Evolutionary conservation across 345 rosid genomes (phyloP), one percentile per base, ranked within the genome.

Genomic region (Trapa bicornis): DNA sequence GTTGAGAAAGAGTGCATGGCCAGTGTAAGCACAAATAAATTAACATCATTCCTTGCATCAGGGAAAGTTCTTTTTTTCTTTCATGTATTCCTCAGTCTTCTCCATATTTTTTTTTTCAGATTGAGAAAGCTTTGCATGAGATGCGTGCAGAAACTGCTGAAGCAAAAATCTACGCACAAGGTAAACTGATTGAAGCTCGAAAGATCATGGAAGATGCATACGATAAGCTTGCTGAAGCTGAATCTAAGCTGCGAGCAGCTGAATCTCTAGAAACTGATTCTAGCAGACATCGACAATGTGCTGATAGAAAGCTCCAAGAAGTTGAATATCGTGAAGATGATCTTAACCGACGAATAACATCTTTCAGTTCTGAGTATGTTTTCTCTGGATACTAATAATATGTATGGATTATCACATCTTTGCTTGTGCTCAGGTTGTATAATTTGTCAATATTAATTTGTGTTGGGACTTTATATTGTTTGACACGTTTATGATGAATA

Each of bases 141-240:
- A 89, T 94, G 80, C 96, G 97, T 73, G 84, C 90, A 60, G 96
- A 94, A 77, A 82, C 85, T 81, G 96, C 97, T 22, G 99, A 94
- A 82, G 79, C 78, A 0, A 94, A 91, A 83, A 88, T 94, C 83
- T 75, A 96, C 37, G 91, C 97, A 41, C 91, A 71, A 54, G 74
- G 75, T 70, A 85, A 75, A 79, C 69, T 86, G 73, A 81, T 86
- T 70, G 97, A 89, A 79, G 96, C 89, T 56, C 80, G 70, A 22
- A 67, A 3, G 45, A 84, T 89, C 96, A 66, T 80, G 39, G 96
- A 89, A 68, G 87, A 83, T 76, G 87, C 88, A 6, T 86, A 82
- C 70, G 85, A 83, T 74, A 94, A 89, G 74, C 70, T 69, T 50
- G 56, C 72, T 66, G 96, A 86, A 63, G 86, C 91, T 22, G 95